Evolutionary conservation across 1,284 basidiomycete genomes (phyloP).

Genomic region (Mycosarcoma maydis): DNA sequence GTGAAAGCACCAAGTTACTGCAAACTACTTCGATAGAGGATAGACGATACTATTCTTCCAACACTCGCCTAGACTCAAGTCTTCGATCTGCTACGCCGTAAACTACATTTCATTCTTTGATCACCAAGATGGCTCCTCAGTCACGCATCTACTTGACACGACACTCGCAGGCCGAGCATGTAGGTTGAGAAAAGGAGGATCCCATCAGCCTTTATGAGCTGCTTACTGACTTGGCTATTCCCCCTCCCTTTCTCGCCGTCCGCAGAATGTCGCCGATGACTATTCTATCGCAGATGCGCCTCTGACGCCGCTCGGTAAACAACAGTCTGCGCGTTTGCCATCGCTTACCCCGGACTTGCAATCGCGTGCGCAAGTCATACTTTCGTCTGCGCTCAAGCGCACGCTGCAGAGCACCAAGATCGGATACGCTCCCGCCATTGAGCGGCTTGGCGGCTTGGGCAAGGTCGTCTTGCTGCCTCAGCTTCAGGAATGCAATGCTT

Average conservation of each 20-base stretch:
- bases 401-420: constrained; percentile 64
- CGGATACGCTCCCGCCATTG: constrained; percentile 57
- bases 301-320: constrained; percentile 62
- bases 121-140: constrained; percentile 37
- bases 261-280: constrained; percentile 55
- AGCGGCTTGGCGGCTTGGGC: constrained; percentile 55
- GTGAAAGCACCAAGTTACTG: too few relatives aligned
- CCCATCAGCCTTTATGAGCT: neutral
- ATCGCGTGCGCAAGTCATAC: constrained; percentile 51
- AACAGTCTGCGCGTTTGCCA: constrained; percentile 57
- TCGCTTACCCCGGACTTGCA: constrained; percentile 51
- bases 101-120: neutral
- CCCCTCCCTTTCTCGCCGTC: neutral
- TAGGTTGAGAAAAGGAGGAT: constrained; percentile 20
- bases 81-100: too few relatives aligned
- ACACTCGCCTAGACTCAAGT: too few relatives aligned
- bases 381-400: constrained; percentile 59
- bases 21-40: too few relatives aligned
- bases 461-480: constrained; percentile 61
- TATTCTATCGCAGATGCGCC: constrained; percentile 63
- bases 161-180: constrained; percentile 61
- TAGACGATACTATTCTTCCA: too few relatives aligned
- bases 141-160: constrained; percentile 56
- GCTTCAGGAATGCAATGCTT: constrained; percentile 64
- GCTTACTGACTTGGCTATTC: neutral